A percentile compares a stretch with the other conserved stretches of the same genome.
phyloP scores from a whole-genome alignment of 2,329 filamentous ascomycete species.

The Chaetomiaceae sp. region DNA sequence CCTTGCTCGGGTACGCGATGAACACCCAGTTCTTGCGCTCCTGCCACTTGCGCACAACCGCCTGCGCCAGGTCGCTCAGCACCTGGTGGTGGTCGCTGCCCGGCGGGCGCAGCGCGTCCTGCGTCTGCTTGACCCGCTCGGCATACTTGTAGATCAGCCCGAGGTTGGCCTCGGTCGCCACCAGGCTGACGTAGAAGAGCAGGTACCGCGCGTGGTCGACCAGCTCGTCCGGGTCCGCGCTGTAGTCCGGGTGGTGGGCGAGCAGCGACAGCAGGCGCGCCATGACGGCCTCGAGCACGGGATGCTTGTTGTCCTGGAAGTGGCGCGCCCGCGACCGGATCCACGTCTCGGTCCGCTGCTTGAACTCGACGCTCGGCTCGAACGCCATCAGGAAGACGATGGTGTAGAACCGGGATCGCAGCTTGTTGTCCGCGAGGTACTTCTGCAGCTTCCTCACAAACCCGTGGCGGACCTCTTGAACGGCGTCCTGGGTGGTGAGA shows the following conservation, averaged over 20 bases:
- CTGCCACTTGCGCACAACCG: conserved; percentile 76
- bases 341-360: conserved; percentile 76
- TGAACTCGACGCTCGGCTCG: conserved; percentile 71
- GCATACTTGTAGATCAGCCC: conserved; percentile 86
- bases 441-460: conserved; percentile 88
- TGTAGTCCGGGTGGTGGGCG: conserved; percentile 90
- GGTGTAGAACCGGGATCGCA: conserved; percentile 75
- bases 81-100: conserved; percentile 73
- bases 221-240: conserved; percentile 57
- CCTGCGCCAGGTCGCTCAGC: conserved; percentile 79
- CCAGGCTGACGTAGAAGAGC: conserved; percentile 75
- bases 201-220: conserved; percentile 83
- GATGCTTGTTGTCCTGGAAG: conserved; percentile 53
- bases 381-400: conserved; percentile 88
- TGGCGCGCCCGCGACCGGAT: conserved; percentile 71
- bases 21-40: conserved; percentile 81
- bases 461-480: conserved; percentile 64
- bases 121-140: conserved; percentile 84
- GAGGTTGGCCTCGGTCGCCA: conserved; percentile 81
- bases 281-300: conserved; percentile 72
- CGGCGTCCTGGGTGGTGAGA: conserved; percentile 71
- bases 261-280: conserved; percentile 79
- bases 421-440: conserved; percentile 67
- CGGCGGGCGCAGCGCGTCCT: conserved; percentile 68
- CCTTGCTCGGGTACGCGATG: conserved; percentile 74